A percentile compares a stretch with the other conserved stretches of the same genome.
phyloP scores from a whole-genome alignment of 768 basidiomycete genomes.

The Sarcodon aspratus region DNA sequence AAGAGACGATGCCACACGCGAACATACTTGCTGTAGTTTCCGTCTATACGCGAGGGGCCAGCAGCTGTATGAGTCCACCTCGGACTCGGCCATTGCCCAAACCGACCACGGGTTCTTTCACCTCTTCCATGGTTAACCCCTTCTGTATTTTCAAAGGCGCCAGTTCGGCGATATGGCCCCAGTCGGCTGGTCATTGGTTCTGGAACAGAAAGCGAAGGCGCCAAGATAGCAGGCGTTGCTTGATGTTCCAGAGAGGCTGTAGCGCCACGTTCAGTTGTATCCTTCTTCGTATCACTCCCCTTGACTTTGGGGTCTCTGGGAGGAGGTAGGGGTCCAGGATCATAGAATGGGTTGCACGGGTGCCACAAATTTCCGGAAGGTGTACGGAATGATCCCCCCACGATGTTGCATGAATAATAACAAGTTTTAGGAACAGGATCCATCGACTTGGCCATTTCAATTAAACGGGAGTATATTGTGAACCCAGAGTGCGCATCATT shows the following conservation, averaged over 20 bases:
- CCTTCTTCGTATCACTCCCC: conserved; percentile 3
- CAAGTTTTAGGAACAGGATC: conserved; percentile 20
- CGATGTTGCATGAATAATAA: conserved; percentile 49
- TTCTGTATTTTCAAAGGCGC: too few species aligned
- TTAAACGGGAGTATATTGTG: conserved; percentile 35
- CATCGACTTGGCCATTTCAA: conserved; percentile 26
- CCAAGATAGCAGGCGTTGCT: not conserved
- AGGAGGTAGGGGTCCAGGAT: conserved; percentile 58
- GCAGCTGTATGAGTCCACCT: too few species aligned
- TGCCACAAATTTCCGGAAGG: conserved; percentile 31
- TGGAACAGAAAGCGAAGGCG: too few species aligned
- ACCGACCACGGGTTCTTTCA: too few species aligned
- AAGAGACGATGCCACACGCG: too few species aligned
- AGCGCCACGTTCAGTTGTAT: not conserved
- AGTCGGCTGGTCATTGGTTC: not conserved
- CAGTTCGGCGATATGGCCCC: not conserved
- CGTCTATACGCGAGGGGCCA: too few species aligned
- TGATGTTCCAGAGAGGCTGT: not conserved
- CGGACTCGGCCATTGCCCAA: too few species aligned
- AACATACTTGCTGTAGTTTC: too few species aligned
- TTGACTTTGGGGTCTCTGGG: conserved; percentile 22
- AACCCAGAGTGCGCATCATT: conserved; percentile 65
- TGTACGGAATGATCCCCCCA: conserved; percentile 35
- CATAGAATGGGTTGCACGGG: conserved; percentile 54
- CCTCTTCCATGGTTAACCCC: too few species aligned